Evolutionary conservation across 2,329 filamentous ascomycete genomes (phyloP).

Genomic region (Fusarium newnesense): DNA sequence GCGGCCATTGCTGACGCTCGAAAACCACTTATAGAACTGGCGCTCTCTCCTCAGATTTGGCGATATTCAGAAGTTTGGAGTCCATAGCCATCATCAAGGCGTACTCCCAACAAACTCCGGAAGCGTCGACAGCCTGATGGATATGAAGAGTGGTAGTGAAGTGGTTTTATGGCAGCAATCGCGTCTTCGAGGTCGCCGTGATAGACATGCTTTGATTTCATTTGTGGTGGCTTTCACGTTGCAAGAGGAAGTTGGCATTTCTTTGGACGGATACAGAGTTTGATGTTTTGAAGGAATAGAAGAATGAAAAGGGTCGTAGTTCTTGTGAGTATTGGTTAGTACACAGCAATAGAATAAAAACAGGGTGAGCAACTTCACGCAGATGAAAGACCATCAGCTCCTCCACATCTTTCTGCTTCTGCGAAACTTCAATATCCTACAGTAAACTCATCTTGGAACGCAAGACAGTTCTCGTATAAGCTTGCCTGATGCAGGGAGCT

Average conservation of each 20-base stretch:
- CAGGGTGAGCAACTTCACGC: background rate
- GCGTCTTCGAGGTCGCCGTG: background rate
- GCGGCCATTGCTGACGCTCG: background rate
- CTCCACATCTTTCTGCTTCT: background rate
- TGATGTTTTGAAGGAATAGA: background rate
- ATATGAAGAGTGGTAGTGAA: background rate
- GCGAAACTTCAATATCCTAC: background rate
- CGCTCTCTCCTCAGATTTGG: background rate
- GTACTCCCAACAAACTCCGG: background rate
- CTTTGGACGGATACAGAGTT: background rate
- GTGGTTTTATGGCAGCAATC: fast-evolving
- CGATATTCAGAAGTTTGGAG: background rate
- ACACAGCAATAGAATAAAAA: background rate
- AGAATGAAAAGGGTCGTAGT: background rate
- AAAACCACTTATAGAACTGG: background rate
- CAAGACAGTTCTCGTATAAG: fast-evolving
- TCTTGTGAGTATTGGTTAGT: background rate
- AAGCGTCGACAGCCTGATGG: background rate
- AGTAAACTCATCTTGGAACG: background rate
- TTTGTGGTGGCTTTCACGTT: background rate
- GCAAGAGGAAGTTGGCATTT: background rate
- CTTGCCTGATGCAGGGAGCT: background rate
- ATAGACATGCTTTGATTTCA: fast-evolving
- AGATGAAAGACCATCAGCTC: background rate
- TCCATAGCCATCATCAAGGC: background rate